A percentile compares a stretch with the other conserved stretches of the same genome.
Evolutionary conservation across 208 protist genomes (phyloP).

Genomic region (Porcisia deanei): DNA sequence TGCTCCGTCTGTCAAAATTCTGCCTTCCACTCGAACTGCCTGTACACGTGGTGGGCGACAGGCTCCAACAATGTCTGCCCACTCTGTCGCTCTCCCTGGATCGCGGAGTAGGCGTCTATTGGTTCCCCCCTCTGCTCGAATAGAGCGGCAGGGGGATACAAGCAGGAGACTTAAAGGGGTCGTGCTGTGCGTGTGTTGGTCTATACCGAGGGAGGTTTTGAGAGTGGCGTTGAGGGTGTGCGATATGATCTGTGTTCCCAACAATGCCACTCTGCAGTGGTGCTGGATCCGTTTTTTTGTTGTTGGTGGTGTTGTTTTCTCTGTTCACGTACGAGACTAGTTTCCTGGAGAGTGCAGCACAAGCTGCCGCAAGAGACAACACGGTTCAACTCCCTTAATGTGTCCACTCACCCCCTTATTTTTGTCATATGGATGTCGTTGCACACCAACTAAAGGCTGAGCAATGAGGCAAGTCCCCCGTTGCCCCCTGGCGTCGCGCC

Average conservation of each 20-base stretch:
- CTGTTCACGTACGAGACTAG: not conserved
- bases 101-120: conserved; percentile 38
- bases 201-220: no score
- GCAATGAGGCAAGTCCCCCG: no score
- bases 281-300: not conserved
- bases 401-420: no score
- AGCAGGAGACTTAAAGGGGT: not conserved
- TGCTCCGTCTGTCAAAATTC: conserved; percentile 90
- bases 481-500: no score
- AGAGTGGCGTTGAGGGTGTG: not conserved
- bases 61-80: conserved; percentile 85
- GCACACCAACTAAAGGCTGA: no score
- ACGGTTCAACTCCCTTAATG: no score
- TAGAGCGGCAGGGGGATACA: no score
- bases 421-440: no score
- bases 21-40: conserved; percentile 86
- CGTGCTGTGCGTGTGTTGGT: not conserved
- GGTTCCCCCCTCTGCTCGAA: not conserved
- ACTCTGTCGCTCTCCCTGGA: conserved; percentile 90
- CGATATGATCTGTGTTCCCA: not conserved
- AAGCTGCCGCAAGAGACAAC: no score
- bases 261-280: not conserved
- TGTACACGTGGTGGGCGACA: conserved; percentile 91
- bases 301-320: not conserved
- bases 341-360: no score